phyloP scores from a whole-genome alignment of 345 rosid genomes.

The Eucalyptus curtisii region DNA sequence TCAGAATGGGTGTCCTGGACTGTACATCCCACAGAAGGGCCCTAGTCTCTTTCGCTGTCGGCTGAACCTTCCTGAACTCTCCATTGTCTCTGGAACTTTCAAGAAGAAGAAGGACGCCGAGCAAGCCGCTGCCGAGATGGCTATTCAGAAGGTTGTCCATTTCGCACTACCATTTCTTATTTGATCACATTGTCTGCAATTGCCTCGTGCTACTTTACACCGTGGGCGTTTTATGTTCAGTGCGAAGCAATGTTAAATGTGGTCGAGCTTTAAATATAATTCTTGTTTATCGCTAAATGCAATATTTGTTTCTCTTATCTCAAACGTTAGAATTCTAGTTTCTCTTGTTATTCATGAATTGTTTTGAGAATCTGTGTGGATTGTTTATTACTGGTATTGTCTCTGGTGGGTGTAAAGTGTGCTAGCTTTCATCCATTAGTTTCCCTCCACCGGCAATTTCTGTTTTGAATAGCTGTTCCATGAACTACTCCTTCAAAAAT shows the following conservation, averaged over 20 bases:
- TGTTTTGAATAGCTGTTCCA: neutral
- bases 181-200: neutral
- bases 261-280: neutral
- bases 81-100: conserved; percentile 43
- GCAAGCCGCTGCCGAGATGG: conserved; percentile 87
- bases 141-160: conserved; percentile 49
- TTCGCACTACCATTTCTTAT: neutral
- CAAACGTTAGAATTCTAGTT: neutral
- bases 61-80: conserved; percentile 69
- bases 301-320: neutral
- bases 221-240: neutral
- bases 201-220: neutral
- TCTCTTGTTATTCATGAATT: neutral
- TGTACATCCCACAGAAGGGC: conserved; percentile 64
- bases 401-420: neutral
- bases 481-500: neutral
- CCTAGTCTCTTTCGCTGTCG: conserved; percentile 67
- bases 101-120: conserved; percentile 89
- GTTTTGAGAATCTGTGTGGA: neutral
- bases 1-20: conserved; percentile 74
- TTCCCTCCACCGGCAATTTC: neutral
- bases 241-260: neutral
- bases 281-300: neutral
- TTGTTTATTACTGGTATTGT: neutral
- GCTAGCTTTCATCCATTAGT: neutral